These are phyloP conservation scores for Zarea fungicola DNA, from an alignment of 2,329 filamentous ascomycete species.

Conservation along the genomic window DNA sequence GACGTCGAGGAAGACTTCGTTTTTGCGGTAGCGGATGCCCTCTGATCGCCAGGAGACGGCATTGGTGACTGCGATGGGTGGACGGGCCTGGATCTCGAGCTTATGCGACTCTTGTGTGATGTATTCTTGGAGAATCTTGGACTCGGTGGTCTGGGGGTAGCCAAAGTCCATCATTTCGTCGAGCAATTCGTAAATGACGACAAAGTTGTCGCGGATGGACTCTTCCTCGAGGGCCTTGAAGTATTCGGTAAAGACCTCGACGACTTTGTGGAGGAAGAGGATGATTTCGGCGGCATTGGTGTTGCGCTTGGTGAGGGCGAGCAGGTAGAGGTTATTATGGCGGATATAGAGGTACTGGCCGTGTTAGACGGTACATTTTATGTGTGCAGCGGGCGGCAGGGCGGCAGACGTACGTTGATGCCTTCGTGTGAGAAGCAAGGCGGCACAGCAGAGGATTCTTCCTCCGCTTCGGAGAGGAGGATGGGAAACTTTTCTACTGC, in stretches of 20 bases:
- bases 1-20: conserved; percentile 97
- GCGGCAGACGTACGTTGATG: conserved; percentile 70
- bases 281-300: conserved; percentile 98
- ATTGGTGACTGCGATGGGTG: conserved; percentile 96
- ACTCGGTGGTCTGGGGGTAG: conserved; percentile 96
- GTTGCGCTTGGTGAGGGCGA: conserved; percentile 96
- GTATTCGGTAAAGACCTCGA: conserved; percentile 99
- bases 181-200: conserved; percentile 96
- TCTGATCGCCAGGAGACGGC: conserved; percentile 97
- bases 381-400: not conserved
- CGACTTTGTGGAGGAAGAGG: conserved; percentile 94
- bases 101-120: conserved; percentile 99
- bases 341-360: conserved; percentile 93
- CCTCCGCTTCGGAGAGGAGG: conserved; percentile 94
- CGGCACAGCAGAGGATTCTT: conserved; percentile 95
- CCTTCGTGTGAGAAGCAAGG: conserved; percentile 98
- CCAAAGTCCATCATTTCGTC: conserved; percentile 99
- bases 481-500: conserved; percentile 97
- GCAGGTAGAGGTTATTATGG: conserved; percentile 97
- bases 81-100: conserved; percentile 90
- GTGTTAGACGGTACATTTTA: no score
- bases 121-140: conserved; percentile 97
- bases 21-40: conserved; percentile 97
- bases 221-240: conserved; percentile 99
- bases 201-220: conserved; percentile 98